Evolutionary conservation across 768 basidiomycete species (phyloP).

Genomic region (Coprinopsis strossmayeri): DNA sequence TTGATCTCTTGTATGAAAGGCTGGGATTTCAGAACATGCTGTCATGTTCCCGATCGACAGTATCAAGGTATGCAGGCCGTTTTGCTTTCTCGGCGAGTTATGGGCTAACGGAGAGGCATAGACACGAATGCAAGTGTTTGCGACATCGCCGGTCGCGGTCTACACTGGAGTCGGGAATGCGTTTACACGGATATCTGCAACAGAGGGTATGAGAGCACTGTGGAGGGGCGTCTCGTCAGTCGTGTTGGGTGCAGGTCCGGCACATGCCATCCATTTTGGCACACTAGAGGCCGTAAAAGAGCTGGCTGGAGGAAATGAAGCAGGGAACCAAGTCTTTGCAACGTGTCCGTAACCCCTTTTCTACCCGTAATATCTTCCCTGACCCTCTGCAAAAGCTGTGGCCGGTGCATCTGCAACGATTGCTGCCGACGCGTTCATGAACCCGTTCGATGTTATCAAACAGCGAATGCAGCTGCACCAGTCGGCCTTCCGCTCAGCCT

Average conservation of each 20-base stretch:
- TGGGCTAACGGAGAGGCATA: no score
- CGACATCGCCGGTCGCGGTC: conserved; percentile 75
- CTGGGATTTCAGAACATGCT: conserved; percentile 97
- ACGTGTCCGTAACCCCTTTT: conserved; percentile 55
- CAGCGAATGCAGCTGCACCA: conserved; percentile 98
- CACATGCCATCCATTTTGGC: conserved; percentile 97
- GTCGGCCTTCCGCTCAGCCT: conserved; percentile 83
- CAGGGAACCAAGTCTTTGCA: conserved; percentile 77
- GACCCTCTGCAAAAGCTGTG: conserved; percentile 44
- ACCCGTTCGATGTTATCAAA: conserved; percentile 99
- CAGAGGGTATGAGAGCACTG: conserved; percentile 84
- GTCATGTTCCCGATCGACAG: conserved; percentile 99
- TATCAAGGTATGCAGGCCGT: conserved; percentile 70
- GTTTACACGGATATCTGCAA: conserved; percentile 86
- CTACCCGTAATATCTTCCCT: conserved; percentile 6
- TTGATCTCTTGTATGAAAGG: conserved; percentile 40
- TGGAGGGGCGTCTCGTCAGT: conserved; percentile 98
- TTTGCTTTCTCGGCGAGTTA: conserved; percentile 1
- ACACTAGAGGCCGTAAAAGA: conserved; percentile 94
- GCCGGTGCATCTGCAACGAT: conserved; percentile 95
- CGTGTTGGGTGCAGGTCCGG: conserved; percentile 93
- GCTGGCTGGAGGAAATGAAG: conserved; percentile 78
- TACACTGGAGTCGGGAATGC: conserved; percentile 90
- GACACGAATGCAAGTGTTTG: conserved; percentile 99
- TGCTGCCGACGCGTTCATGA: conserved; percentile 96